Evolutionary conservation across 441 rosid species (phyloP).

Genomic region (Erodium trifolium): DNA sequence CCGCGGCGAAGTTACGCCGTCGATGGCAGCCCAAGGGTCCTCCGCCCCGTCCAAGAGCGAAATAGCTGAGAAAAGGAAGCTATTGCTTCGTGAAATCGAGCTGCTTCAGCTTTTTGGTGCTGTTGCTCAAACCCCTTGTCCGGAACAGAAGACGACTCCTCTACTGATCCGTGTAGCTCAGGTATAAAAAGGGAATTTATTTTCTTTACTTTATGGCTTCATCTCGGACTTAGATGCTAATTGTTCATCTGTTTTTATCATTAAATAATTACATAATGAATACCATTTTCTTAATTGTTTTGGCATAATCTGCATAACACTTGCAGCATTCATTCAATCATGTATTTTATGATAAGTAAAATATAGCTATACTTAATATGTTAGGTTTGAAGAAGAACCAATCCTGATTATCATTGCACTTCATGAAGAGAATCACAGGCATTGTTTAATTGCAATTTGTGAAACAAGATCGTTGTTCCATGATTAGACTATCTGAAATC

Average conservation of each 20-base stretch:
- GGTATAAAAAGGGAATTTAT: conserved; percentile 21
- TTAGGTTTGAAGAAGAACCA: neutral
- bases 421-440: neutral
- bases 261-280: too few species aligned
- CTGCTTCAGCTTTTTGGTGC: conserved; percentile 68
- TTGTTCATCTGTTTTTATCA: neutral
- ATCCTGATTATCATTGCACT: neutral
- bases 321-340: conserved; percentile 1
- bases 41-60: conserved; percentile 22
- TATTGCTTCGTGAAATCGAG: conserved; percentile 57
- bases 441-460: neutral
- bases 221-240: conserved; percentile 11
- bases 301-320: neutral
- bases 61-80: conserved; percentile 36
- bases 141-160: conserved; percentile 37
- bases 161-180: conserved; percentile 46
- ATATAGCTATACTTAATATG: neutral
- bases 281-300: conserved; percentile 1
- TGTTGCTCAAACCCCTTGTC: conserved; percentile 21
- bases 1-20: conserved; percentile 18
- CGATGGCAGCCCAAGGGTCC: conserved; percentile 20
- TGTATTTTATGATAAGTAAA: neutral
- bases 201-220: neutral
- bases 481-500: neutral
- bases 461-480: neutral